Conservation (phyloP, 352 stramenopile genomes). For the Labyrinthula sp. region DNA sequence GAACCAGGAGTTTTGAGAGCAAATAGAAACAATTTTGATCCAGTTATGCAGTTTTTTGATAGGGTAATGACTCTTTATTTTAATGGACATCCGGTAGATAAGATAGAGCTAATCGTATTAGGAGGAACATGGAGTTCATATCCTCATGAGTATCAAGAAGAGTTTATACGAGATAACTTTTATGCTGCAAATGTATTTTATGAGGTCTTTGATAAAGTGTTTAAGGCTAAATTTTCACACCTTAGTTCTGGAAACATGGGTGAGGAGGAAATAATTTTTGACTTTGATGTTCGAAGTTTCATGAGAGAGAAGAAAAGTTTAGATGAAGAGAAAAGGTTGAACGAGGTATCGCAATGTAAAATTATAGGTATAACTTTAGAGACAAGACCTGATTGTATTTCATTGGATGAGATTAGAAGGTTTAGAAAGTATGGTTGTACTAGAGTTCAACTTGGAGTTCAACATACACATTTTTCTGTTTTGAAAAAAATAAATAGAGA, state of each 20-base stretch:
- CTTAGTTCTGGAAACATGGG: too few species aligned
- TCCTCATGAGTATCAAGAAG: conserved; percentile 60
- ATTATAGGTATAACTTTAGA: conserved; percentile 87
- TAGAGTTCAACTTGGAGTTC: conserved; percentile 48
- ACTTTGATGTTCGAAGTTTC: too few species aligned
- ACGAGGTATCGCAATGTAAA: conserved; percentile 37
- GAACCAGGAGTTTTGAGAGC: conserved; percentile 65
- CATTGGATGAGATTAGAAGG: conserved; percentile 50
- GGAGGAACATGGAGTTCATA: conserved; percentile 73
- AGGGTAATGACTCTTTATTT: conserved; percentile 57
- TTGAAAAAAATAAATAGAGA: conserved; percentile 68
- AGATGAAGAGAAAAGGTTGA: conserved; percentile 60
- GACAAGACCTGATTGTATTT: conserved; percentile 78
- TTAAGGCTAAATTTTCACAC: too few species aligned
- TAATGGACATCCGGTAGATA: conserved; percentile 69
- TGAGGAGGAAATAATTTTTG: too few species aligned
- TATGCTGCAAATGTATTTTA: conserved; percentile 73
- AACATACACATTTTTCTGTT: conserved; percentile 67
- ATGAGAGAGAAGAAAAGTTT: conserved; percentile 48
- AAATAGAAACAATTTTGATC: conserved; percentile 69
- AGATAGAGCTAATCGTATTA: conserved; percentile 67
- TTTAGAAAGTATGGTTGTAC: conserved; percentile 57
- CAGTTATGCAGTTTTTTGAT: conserved; percentile 67
- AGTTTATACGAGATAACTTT: conserved; percentile 68
- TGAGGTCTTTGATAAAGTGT: too few species aligned